phyloP scores from a whole-genome alignment of 2,329 filamentous ascomycete species.

The Davidsoniella virescens region DNA sequence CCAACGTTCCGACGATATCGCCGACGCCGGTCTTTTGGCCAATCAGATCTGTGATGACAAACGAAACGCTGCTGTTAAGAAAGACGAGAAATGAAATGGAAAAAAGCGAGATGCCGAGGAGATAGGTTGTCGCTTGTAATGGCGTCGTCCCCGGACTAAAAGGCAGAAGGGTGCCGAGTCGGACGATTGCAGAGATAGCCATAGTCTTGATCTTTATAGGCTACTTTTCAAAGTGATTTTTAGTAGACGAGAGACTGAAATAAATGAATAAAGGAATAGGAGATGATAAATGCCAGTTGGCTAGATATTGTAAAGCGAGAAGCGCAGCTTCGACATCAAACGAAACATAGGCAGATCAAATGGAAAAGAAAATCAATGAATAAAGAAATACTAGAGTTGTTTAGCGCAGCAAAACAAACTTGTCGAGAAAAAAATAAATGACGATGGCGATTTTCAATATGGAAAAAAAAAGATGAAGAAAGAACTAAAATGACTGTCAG shows the following conservation, averaged over 20 bases:
- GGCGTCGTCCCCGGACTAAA: conserved; percentile 44
- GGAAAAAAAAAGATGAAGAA: background rate
- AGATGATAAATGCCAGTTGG: no score
- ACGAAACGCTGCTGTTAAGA: conserved; percentile 69
- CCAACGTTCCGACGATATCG: conserved; percentile 67
- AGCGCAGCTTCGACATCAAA: background rate
- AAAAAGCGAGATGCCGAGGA: conserved; percentile 69
- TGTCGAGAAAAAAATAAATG: no score
- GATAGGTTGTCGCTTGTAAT: conserved; percentile 54
- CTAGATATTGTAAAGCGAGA: no score
- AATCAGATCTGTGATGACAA: conserved; percentile 71
- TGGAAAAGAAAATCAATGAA: background rate
- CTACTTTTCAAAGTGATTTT: no score
- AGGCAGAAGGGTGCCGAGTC: conserved; percentile 26
- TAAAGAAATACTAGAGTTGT: background rate
- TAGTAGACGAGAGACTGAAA: background rate
- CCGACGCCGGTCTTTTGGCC: conserved; percentile 58
- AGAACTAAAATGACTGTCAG: background rate
- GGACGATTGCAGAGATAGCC: background rate
- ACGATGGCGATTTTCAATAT: background rate
- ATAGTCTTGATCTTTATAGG: no score
- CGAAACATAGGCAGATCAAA: background rate
- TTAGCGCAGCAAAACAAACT: no score
- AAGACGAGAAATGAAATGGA: conserved; percentile 83
- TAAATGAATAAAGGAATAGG: background rate